Evolutionary conservation across 1,284 basidiomycete genomes (phyloP), one percentile per base, ranked within the genome.

Genomic region (Cutaneotrichosporon sp.): DNA sequence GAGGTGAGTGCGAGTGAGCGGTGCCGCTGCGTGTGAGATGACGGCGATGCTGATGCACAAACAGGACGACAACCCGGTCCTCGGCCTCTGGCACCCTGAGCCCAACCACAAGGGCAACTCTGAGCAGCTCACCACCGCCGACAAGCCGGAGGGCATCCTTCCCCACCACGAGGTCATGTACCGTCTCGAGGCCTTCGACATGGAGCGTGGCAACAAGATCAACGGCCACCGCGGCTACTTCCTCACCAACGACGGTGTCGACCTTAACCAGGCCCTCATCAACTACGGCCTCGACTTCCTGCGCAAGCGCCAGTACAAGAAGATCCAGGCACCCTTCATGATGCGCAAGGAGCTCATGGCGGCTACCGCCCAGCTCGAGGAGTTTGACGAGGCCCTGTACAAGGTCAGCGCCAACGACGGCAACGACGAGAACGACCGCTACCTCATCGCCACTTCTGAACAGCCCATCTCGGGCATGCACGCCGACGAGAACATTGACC

Each of bases 351-450:
- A 96, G 55, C 86, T 91, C 73, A 99, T 99, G 97, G 88, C 87
- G 65, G 96, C 96, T 83, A 99, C 96, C 0, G 96, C 96, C 1
- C 96, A 99, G 79, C 87, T 99, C 18, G 92, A 95, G 74, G 92
- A 98, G 80, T 99, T 98, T 73, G 96, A 99, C 79, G 97, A 99
- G 82, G 95, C 97, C 72, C 83, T 99, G 30, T 99, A 99, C 87
- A 97, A 97, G 84, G 91, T 89, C 57, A 89, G 90, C 68, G 72
- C 64, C 47, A 60, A 63, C 40, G 68, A 66, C 61, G 68, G 64
- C 21, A 91, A 86, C 21, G 89, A 88, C 53, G 93, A 96, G 65
- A 94, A 97, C 73, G 97, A 99, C 81, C 98, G 97, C 81, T 99
- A 99, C 83, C 87, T 99, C 56, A 99, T 99, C 76, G 96, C 97